These are phyloP conservation scores for Acorus gramineus DNA, from an alignment of 106 monocot species.

Conservation along the genomic window DNA sequence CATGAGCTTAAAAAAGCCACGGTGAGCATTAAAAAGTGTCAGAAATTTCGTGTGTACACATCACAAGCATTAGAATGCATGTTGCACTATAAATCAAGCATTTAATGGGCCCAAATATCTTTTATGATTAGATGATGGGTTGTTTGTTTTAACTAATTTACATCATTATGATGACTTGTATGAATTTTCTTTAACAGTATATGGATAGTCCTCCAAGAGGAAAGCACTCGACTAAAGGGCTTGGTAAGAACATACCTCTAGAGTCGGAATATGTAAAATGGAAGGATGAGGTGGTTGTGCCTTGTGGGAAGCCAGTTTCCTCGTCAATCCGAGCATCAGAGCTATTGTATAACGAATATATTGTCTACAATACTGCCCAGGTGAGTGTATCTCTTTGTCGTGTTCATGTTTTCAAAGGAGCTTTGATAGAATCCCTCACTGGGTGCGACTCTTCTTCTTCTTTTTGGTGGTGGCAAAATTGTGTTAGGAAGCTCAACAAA, in stretches of 20 bases:
- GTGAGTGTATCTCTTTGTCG: constrained; percentile 20
- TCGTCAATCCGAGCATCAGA: constrained; percentile 48
- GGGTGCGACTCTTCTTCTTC: no score
- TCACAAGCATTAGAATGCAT: no score
- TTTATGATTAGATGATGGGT: background rate
- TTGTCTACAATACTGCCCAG: constrained; percentile 88
- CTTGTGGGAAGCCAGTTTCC: constrained; percentile 84
- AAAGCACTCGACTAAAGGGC: constrained; percentile 91
- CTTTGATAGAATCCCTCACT: no score
- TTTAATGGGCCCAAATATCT: background rate
- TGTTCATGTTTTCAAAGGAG: background rate
- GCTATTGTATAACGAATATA: constrained; percentile 90
- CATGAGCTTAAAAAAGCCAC: constrained; percentile 81
- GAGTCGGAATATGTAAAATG: constrained; percentile 74
- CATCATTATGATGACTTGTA: no score
- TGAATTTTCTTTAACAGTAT: constrained; percentile 27
- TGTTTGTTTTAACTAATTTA: background rate
- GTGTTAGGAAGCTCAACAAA: no score
- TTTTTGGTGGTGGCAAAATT: no score
- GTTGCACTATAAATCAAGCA: no score
- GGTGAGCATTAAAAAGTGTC: constrained; percentile 22
- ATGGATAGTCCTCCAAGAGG: constrained; percentile 85
- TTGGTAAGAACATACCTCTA: constrained; percentile 82
- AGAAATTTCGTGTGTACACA: no score
- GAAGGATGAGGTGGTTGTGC: constrained; percentile 73